These are phyloP conservation scores for Houttuynia cordata DNA, from an alignment of 164 flowering plant genomes.

Conservation along the genomic window DNA sequence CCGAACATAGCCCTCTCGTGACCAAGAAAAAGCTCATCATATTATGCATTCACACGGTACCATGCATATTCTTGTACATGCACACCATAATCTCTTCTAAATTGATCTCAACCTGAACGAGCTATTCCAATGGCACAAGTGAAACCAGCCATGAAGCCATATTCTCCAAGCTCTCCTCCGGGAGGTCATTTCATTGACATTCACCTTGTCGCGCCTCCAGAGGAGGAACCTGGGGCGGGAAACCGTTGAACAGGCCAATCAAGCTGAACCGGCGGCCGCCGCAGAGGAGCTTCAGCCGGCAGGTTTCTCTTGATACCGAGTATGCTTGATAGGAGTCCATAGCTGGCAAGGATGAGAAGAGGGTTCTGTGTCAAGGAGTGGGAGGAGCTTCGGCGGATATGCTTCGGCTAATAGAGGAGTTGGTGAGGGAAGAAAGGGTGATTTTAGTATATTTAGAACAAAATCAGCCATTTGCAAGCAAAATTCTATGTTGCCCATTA, in stretches of 20 bases:
- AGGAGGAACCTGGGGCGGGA: conserved; percentile 19
- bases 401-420: conserved; percentile 19
- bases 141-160: conserved; percentile 14
- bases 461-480: conserved; percentile 60
- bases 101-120: no score
- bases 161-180: conserved; percentile 11
- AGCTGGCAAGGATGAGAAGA: conserved; percentile 26
- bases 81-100: no score
- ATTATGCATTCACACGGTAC: no score
- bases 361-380: conserved; percentile 47
- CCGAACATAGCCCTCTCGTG: no score
- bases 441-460: conserved; percentile 74
- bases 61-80: no score
- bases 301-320: conserved; percentile 88
- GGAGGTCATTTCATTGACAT: conserved; percentile 35
- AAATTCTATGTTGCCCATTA: conserved; percentile 38
- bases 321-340: conserved; percentile 43
- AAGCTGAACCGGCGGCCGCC: conserved; percentile 26
- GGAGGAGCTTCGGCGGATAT: conserved; percentile 64
- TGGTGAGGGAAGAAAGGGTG: conserved; percentile 47
- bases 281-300: conserved; percentile 42
- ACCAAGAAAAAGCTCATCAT: no score
- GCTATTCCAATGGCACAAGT: not conserved
- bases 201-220: conserved; percentile 34
- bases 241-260: conserved; percentile 8